These are phyloP conservation scores for Cutaneotrichosporon spelunceum DNA, from an alignment of 1,284 basidiomycete species.

Conservation along the genomic window DNA sequence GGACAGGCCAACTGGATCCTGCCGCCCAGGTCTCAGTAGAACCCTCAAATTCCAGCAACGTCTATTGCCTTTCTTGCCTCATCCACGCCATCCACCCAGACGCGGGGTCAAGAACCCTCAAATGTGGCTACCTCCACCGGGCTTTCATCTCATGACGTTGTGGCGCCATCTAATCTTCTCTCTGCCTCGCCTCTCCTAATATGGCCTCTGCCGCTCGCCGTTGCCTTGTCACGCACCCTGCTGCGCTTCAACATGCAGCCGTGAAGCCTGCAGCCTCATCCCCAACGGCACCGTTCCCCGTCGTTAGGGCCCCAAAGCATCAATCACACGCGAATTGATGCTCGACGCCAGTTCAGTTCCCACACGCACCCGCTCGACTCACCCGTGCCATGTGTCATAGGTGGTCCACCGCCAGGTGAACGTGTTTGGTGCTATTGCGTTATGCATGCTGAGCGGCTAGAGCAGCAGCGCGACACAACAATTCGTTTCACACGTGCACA, in stretches of 20 bases:
- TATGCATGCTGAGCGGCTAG: neutral
- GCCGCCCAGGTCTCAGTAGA: neutral
- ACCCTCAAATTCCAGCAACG: slow-evolving; percentile 3
- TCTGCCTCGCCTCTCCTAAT: neutral
- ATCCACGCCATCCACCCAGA: neutral
- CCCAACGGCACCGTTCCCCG: neutral
- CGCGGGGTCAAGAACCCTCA: neutral
- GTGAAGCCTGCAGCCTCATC: neutral
- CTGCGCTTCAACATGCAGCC: too few species aligned
- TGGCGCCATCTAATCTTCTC: neutral
- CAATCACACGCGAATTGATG: neutral
- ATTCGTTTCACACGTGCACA: too few species aligned
- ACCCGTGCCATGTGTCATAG: too few species aligned
- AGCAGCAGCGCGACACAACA: too few species aligned
- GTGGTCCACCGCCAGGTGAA: too few species aligned
- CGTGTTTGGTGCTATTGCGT: neutral
- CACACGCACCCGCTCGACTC: neutral
- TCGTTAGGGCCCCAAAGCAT: neutral
- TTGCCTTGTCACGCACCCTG: neutral
- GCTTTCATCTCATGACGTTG: slow-evolving; percentile 1
- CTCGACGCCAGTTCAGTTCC: too few species aligned
- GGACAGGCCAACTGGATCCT: neutral
- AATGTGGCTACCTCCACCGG: slow-evolving; percentile 6
- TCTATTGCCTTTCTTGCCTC: too few species aligned
- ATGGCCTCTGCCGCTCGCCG: too few species aligned